phyloP scores from a whole-genome alignment of 1,284 basidiomycete genomes.

The Cutaneotrichosporon dermatis region DNA sequence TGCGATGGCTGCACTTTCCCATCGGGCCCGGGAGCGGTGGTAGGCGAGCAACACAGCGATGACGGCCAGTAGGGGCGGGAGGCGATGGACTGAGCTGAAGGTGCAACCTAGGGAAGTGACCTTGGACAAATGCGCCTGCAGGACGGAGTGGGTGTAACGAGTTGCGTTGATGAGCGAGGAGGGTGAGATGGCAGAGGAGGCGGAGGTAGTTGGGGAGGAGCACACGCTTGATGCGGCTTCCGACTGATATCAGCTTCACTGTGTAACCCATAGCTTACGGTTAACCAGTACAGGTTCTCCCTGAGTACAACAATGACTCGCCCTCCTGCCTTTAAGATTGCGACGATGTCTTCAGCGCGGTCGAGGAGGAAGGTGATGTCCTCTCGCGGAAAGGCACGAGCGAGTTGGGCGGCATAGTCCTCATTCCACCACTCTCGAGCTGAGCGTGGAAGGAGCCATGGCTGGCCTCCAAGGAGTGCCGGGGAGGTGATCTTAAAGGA shows the following conservation, averaged over 20 bases:
- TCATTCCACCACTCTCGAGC: neutral
- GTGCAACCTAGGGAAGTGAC: neutral
- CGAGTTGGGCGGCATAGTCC: neutral
- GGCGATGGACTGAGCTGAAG: neutral
- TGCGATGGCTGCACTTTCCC: neutral
- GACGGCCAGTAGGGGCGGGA: neutral
- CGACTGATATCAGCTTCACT: neutral
- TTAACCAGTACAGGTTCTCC: neutral
- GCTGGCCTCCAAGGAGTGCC: too few species aligned
- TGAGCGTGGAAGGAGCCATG: neutral
- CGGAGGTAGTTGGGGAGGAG: neutral
- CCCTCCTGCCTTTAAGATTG: neutral
- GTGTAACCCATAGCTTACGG: neutral
- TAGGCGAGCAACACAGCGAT: neutral
- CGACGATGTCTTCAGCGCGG: neutral
- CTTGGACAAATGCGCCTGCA: neutral
- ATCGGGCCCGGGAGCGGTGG: neutral
- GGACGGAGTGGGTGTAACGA: neutral
- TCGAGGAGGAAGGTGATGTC: neutral
- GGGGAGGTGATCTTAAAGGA: neutral
- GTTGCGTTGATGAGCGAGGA: neutral
- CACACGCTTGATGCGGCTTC: neutral
- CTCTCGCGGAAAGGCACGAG: neutral
- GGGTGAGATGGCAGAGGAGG: neutral
- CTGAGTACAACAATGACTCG: neutral